Conservation (phyloP, 2,329 filamentous ascomycete genomes). For the Lasiodiplodia hormozganensis region DNA sequence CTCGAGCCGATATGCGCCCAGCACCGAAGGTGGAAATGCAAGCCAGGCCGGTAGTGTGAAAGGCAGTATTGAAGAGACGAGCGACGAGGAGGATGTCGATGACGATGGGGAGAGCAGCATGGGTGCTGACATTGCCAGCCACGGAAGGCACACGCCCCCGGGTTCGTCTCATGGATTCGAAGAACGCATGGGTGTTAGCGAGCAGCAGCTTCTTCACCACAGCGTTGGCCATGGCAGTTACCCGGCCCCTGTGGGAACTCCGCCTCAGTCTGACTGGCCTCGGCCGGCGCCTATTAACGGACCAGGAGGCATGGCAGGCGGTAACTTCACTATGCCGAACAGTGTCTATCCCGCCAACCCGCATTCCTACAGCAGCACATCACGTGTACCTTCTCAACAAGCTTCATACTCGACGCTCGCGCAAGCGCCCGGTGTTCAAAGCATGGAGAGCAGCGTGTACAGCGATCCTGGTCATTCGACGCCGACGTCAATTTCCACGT, state of each 20-base stretch:
- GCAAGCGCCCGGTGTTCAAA: conserved; percentile 21
- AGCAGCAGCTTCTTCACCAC: conserved; percentile 22
- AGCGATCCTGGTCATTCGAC: conserved; percentile 10
- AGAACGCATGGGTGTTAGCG: conserved; percentile 9
- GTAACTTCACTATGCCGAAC: conserved; percentile 10
- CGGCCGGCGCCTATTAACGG: background rate
- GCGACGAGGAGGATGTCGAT: conserved; percentile 28
- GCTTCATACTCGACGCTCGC: conserved; percentile 1
- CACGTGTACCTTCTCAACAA: conserved; percentile 19
- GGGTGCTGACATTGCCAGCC: conserved; percentile 2
- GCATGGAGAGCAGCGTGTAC: conserved; percentile 22
- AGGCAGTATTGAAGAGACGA: conserved; percentile 28
- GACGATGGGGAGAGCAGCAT: conserved; percentile 22
- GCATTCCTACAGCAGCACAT: conserved; percentile 4
- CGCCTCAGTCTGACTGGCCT: conserved; percentile 1
- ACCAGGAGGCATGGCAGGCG: conserved; percentile 19
- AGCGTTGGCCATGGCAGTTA: conserved; percentile 11
- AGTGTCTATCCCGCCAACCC: conserved; percentile 14
- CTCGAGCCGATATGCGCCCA: conserved; percentile 23
- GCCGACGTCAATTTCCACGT: conserved; percentile 32
- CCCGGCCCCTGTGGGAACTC: background rate
- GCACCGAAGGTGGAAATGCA: conserved; percentile 9
- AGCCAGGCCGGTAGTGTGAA: conserved; percentile 28
- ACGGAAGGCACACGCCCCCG: conserved; percentile 15
- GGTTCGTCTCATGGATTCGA: conserved; percentile 21